Evolutionary conservation across 1,284 basidiomycete species (phyloP), one percentile per base, ranked within the genome.

Genomic region (Rhodotorula sp.): DNA sequence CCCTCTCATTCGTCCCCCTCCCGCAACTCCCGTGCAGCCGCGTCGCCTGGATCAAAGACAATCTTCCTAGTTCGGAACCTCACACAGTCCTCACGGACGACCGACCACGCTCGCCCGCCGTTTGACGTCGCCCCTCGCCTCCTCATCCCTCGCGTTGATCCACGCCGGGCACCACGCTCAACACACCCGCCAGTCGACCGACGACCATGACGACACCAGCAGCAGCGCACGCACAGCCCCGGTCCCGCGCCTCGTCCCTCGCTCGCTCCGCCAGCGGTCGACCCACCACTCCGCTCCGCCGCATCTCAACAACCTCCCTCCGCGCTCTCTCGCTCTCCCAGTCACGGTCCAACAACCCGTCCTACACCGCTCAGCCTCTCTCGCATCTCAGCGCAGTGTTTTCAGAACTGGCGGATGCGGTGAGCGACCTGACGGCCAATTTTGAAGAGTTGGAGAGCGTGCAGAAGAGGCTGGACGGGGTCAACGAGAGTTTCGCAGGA

Each of bases 401-500:
- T 62, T 74, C 74, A 10, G 80, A 81, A 58, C 78, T 82, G 10
- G 76, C 78, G 11, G 78, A 82, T 49, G 77, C 79, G 58, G 74
- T 80, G 10, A 60, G 68, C 13, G 77, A 79, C 55, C 70, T 82
- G 53, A 75, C 78, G 30, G 74, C 72, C 64, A 81, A 82, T 64
- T 54, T 79, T 13, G 76, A 79, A 32, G 72, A 71, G 34, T 59
- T 81, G 29, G 73, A 75, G 30, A 68, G 66, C 13, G 78, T 81
- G 52, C 74, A 79, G 57, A 63, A 75, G 10, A 72, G 76, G 30
- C 67, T 82, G n/a, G 74, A 75, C 29, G 77, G 76, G 55, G 81
- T 81, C 72, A 81, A 81, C 72, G 78, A 82, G 63, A 78, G 76
- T 56, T 81, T 82, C 56, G 79, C 77, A 22, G 77, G 77, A 58